Evolutionary conservation across 2,329 filamentous ascomycete species (phyloP), one percentile per base, ranked within the genome.

Genomic region (Didymella glomerata): DNA sequence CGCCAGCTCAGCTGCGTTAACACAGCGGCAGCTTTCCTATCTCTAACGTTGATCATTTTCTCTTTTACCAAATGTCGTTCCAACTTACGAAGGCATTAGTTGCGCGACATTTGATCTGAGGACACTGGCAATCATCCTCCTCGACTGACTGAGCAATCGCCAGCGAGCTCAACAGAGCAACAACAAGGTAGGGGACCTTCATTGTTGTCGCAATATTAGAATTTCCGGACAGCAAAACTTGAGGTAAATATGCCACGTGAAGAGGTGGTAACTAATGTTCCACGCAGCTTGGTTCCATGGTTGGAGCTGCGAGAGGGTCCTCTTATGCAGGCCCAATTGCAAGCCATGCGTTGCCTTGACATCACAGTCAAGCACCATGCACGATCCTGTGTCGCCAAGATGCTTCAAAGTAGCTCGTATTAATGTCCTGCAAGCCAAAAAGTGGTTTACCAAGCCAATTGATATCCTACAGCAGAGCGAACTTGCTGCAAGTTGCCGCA

Each of bases 1-100:
- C 0, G 60, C 41, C 25, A 52, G 60, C 54, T 76, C 73, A 1
- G 66, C 59, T 34, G 46, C 45, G 52, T 75, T 76, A 47, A 69
- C 49, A 47, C 73, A 76, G 34, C 61, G 44, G 52, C 73, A 76
- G 14, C 70, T 65, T 40, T 57, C 59, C 73, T 75, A 11, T 2
- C 9, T 9, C 2, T 11, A 6, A 8, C 32, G 16, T 58, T 18
- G 64, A 48, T 36, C 13, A 11, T 9, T 18, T 5, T 32, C 13
- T 5, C 9, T 32, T 13, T n/a, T n/a, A n/a, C n/a, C n/a, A n/a
- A n/a, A n/a, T n/a, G n/a, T n/a, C n/a, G n/a, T n/a, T n/a, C n/a
- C n/a, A n/a, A 32, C 66, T 41, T 62, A 69, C 71, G 14, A 61
- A 62, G 5, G 60, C 53, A 51, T 71, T 63, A 30, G 63, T 57